Evolutionary conservation across 2,329 filamentous ascomycete genomes (phyloP), one percentile per base, ranked within the genome.

Genomic region (Pseudogymnoascus sp.): DNA sequence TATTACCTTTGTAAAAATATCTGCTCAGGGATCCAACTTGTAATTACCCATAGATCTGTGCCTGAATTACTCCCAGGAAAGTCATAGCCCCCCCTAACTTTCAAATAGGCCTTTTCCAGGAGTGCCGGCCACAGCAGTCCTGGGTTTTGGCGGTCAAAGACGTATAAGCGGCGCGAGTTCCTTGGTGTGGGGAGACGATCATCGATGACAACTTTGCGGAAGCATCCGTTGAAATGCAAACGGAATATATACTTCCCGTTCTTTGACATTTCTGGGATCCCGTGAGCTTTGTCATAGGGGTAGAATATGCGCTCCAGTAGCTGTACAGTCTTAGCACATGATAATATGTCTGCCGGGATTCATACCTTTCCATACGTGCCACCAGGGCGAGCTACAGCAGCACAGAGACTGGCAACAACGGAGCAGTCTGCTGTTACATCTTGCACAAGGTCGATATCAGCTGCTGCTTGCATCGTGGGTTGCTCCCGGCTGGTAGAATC

Each of bases 41-140:
- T 96, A 60, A 99, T 75, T 1, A 95, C 88, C 84, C 90, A 96
- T 3, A 99, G 76, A 73, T 99, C 94, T 2, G 93, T 97, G 9
- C 91, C 92, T 0, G 93, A 97, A 72, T 97, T 97, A 70, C 94
- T 97, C 6, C 94, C 94, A 0, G 94, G 93, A 66, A 99, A 99
- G 70, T 99, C 92, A 72, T 99, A 99, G 34, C 94, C 94, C 28
- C 94, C 94, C 61, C 93, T 84, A 9, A 97, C 85, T 76, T 97
- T 99, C 1, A 99, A 78, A 67, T 99, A 99, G 0, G 94, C 94
- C 71, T 99, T 99, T 72, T 99, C 94, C 14, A 97, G 77, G 4
- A 99, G 79, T 2, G 93, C 91, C 5, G 94, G 94, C 91, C 93
- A 97, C 12, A 97, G 75, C 12, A 95, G 78, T n/a, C 77, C 79